Evolutionary conservation across 2,329 filamentous ascomycete species (phyloP).

Genomic region (Sclerotinia spermophila): DNA sequence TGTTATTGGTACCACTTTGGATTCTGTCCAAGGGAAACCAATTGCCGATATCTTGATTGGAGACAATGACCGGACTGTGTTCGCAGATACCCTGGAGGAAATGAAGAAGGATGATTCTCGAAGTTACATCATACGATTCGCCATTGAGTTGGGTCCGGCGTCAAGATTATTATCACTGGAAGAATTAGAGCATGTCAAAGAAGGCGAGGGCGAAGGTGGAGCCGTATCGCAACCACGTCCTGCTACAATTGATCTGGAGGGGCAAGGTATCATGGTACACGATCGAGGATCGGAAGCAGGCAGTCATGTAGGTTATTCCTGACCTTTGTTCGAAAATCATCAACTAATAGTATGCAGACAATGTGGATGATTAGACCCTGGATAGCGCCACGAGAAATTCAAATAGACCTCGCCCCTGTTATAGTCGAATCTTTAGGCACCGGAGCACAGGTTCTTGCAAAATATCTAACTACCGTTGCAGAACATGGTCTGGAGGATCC

Average conservation of each 20-base stretch:
- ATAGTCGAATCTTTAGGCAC: slow-evolving; percentile 93
- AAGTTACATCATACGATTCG: slow-evolving; percentile 84
- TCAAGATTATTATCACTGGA: slow-evolving; percentile 57
- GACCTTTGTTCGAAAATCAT: slow-evolving; percentile 3
- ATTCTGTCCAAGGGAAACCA: slow-evolving; percentile 68
- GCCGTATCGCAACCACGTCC: slow-evolving; percentile 39
- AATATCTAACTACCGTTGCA: slow-evolving; percentile 85
- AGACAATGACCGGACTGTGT: slow-evolving; percentile 69
- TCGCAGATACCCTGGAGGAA: slow-evolving; percentile 77
- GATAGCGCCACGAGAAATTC: slow-evolving; percentile 82
- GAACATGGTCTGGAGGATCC: slow-evolving; percentile 77
- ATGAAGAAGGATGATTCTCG: slow-evolving; percentile 92
- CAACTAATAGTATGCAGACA: slow-evolving; percentile 55
- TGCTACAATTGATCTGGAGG: slow-evolving; percentile 75
- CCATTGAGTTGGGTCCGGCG: slow-evolving; percentile 63
- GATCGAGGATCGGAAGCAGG: slow-evolving; percentile 81
- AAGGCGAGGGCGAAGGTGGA: slow-evolving; percentile 33
- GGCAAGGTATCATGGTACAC: slow-evolving; percentile 97
- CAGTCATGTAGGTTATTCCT: slow-evolving; percentile 71
- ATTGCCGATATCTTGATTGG: slow-evolving; percentile 77
- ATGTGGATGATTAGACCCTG: slow-evolving; percentile 99
- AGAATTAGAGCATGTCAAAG: slow-evolving; percentile 32
- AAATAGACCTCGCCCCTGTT: slow-evolving; percentile 85
- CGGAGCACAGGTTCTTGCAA: slow-evolving; percentile 89
- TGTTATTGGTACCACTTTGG: slow-evolving; percentile 76